These are phyloP conservation scores for Ogataea neopini DNA, from an alignment of 805 yeast genomes.

Conservation along the genomic window DNA sequence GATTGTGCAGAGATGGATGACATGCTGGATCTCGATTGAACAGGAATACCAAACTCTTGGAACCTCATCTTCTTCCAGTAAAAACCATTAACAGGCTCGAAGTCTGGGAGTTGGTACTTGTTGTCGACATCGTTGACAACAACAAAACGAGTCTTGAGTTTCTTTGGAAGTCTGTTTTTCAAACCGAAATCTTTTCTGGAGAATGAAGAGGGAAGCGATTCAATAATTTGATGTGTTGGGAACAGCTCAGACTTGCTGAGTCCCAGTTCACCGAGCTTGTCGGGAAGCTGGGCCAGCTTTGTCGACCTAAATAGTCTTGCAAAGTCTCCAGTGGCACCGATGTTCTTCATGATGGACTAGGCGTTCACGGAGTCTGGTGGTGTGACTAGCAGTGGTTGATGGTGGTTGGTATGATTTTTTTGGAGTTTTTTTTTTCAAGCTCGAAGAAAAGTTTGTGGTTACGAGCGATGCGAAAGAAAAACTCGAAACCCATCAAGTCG, in stretches of 20 bases:
- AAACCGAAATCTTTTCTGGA: slow-evolving; percentile 75
- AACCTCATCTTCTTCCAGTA: slow-evolving; percentile 64
- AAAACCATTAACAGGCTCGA: slow-evolving; percentile 61
- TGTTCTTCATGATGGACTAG: slow-evolving; percentile 22
- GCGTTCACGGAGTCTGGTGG: too few species aligned
- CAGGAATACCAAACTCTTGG: slow-evolving; percentile 63
- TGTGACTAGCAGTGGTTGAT: too few species aligned
- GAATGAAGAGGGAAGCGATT: slow-evolving; percentile 64
- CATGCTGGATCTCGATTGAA: slow-evolving; percentile 28
- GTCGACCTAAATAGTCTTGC: slow-evolving; percentile 32
- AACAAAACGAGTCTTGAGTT: slow-evolving; percentile 57
- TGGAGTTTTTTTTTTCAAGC: neutral
- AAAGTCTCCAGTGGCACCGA: slow-evolving; percentile 29
- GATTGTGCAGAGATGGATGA: slow-evolving; percentile 7
- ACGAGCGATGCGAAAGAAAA: slow-evolving; percentile 1
- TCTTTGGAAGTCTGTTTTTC: slow-evolving; percentile 67
- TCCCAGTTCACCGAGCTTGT: slow-evolving; percentile 29
- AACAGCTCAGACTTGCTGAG: slow-evolving; percentile 28
- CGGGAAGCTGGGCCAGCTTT: slow-evolving; percentile 37
- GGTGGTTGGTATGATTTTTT: neutral
- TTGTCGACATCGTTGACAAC: slow-evolving; percentile 69
- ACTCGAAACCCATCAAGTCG: too few species aligned
- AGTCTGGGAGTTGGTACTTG: slow-evolving; percentile 65
- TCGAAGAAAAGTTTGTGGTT: neutral
- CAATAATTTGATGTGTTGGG: slow-evolving; percentile 76